phyloP scores from a whole-genome alignment of 495 filamentous ascomycete species.

The Cercophora sp. region DNA sequence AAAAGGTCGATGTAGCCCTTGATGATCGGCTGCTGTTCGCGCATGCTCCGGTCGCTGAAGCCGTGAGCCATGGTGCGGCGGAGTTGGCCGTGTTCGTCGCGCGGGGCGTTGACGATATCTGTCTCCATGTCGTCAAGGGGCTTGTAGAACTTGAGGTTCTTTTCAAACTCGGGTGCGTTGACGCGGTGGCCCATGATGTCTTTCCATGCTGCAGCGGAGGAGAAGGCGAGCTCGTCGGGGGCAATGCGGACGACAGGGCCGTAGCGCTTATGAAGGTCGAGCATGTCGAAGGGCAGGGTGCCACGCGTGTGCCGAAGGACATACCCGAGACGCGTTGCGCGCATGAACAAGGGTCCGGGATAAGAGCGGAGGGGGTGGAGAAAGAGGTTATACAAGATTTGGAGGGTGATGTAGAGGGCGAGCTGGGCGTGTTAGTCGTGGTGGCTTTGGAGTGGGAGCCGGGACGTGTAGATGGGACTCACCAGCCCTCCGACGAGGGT shows the following conservation, averaged over 20 bases:
- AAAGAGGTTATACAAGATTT: conserved; percentile 43
- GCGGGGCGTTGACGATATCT: conserved; percentile 30
- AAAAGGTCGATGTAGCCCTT: conserved; percentile 43
- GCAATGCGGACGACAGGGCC: conserved; percentile 52
- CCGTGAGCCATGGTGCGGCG: conserved; percentile 49
- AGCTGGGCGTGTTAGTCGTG: not conserved
- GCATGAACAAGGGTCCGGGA: conserved; percentile 46
- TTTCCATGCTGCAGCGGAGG: conserved; percentile 48
- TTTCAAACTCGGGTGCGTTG: conserved; percentile 28
- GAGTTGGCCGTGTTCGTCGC: conserved; percentile 40
- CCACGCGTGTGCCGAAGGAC: conserved; percentile 30
- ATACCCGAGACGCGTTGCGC: conserved; percentile 34
- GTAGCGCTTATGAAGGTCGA: conserved; percentile 46
- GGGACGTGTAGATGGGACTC: not conserved
- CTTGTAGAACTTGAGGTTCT: conserved; percentile 32
- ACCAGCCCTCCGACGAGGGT: no score
- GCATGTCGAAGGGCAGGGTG: conserved; percentile 37
- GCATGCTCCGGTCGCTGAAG: conserved; percentile 48
- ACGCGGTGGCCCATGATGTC: conserved; percentile 49
- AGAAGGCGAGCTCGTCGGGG: conserved; percentile 51
- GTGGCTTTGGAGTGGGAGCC: not conserved
- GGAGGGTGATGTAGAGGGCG: not conserved
- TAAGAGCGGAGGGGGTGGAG: conserved; percentile 48
- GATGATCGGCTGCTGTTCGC: conserved; percentile 45
- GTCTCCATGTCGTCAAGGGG: conserved; percentile 21